These are phyloP conservation scores for Yamadazyma akitaensis DNA, from an alignment of 805 yeast species.

Conservation along the genomic window DNA sequence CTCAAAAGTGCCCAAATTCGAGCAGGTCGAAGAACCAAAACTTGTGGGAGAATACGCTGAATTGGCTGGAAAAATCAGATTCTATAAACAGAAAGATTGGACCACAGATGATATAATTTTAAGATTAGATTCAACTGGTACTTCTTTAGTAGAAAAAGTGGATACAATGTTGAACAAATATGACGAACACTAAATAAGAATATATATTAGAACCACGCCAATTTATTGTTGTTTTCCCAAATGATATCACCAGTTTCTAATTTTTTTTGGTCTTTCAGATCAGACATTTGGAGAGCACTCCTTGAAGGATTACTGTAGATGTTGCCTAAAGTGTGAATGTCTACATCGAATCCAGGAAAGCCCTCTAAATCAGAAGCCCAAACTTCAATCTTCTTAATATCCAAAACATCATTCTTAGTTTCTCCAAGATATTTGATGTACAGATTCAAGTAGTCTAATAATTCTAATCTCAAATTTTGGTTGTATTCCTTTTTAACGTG, in stretches of 20 bases:
- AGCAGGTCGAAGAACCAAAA: constrained; percentile 16
- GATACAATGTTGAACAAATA: constrained; percentile 18
- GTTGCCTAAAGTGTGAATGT: constrained; percentile 13
- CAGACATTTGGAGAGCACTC: constrained; percentile 32
- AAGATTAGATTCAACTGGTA: constrained; percentile 21
- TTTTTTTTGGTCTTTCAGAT: constrained; percentile 22
- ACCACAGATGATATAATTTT: constrained; percentile 34
- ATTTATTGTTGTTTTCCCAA: constrained; percentile 42
- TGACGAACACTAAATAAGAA: not conserved
- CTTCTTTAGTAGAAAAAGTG: constrained; percentile 24
- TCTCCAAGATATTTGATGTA: constrained; percentile 3
- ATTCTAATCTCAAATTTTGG: constrained; percentile 6
- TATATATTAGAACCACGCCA: constrained; percentile 37
- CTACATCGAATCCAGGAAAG: not conserved
- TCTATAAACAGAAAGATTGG: constrained; percentile 39
- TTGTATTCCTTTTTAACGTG: constrained; percentile 6
- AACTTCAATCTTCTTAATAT: constrained; percentile 20
- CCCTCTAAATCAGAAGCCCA: constrained; percentile 33
- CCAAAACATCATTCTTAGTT: not conserved
- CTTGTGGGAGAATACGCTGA: constrained; percentile 21
- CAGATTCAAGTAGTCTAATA: constrained; percentile 9
- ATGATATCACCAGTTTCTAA: constrained; percentile 25
- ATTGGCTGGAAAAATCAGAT: constrained; percentile 23
- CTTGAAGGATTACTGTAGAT: constrained; percentile 33
- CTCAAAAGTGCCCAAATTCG: constrained; percentile 35